Evolutionary conservation across 768 basidiomycete genomes (phyloP).

Genomic region (Kondoa subrosea): DNA sequence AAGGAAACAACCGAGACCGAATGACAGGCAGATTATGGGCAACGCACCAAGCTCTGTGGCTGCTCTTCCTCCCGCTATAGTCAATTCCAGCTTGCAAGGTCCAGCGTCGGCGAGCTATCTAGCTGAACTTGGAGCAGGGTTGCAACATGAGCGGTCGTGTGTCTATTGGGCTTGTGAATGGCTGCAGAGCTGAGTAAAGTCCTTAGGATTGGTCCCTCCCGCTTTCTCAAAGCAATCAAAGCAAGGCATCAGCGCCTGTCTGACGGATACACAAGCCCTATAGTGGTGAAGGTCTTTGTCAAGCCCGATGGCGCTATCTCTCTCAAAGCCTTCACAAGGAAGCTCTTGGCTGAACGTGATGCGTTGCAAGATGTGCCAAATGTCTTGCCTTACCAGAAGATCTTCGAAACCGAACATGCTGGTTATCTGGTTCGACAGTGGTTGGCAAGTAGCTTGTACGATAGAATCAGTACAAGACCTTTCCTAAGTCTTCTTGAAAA

Average conservation of each 20-base stretch:
- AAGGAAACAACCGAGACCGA: too few species aligned
- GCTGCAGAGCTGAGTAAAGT: too few species aligned
- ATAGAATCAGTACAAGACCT: constrained; percentile 92
- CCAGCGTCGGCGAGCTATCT: background rate
- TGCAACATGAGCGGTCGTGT: background rate
- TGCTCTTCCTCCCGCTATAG: background rate
- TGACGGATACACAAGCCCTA: constrained; percentile 42
- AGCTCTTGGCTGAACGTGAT: constrained; percentile 84
- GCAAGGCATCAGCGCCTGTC: constrained; percentile 46
- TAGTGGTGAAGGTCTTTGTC: constrained; percentile 87
- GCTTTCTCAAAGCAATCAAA: constrained; percentile 70
- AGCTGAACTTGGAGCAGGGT: background rate
- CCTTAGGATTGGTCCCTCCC: constrained; percentile 56
- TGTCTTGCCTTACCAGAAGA: constrained; percentile 70
- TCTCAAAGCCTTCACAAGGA: constrained; percentile 52
- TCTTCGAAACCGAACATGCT: constrained; percentile 87
- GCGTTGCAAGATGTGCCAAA: constrained; percentile 67
- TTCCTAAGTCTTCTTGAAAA: constrained; percentile 84
- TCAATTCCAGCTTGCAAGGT: background rate
- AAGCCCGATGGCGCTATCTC: constrained; percentile 78
- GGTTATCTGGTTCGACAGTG: constrained; percentile 90
- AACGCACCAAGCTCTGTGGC: background rate
- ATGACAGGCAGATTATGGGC: background rate
- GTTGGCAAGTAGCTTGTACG: constrained; percentile 84
- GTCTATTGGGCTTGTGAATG: too few species aligned